phyloP scores from a whole-genome alignment of 345 rosid species.

The Arabis hirsuta region DNA sequence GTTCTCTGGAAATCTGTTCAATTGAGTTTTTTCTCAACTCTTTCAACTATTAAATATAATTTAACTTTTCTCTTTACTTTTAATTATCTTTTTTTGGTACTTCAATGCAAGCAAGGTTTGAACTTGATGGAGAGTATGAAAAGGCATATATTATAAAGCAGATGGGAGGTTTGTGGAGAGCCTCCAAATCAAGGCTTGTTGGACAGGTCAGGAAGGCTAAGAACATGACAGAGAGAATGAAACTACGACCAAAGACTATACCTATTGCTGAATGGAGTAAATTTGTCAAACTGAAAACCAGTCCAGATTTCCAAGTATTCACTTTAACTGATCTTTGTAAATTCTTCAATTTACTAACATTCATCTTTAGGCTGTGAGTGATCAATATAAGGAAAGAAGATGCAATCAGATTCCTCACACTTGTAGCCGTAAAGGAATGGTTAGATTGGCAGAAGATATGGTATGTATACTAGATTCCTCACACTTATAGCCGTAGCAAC shows the following conservation, averaged over 20 bases:
- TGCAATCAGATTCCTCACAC: no score
- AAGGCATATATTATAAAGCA: neutral
- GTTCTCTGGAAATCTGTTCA: neutral
- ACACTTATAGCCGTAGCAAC: no score
- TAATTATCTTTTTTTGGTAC: no score
- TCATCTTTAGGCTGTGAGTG: no score
- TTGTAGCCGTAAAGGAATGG: no score
- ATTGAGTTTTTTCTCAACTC: neutral
- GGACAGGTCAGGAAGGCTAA: no score
- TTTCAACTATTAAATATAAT: neutral
- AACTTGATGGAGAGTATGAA: neutral
- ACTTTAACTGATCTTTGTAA: neutral
- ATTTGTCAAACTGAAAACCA: neutral
- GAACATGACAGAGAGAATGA: neutral
- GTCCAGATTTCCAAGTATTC: neutral
- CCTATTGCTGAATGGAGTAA: neutral
- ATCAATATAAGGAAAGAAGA: no score
- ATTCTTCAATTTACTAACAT: no score
- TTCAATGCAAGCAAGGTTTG: neutral
- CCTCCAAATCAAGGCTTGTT: neutral
- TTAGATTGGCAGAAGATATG: no score
- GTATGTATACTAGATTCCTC: no score
- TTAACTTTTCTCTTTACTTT: neutral
- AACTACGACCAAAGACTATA: neutral
- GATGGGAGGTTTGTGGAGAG: slow-evolving; percentile 4